A percentile compares a stretch with the other conserved stretches of the same genome.
Conservation (phyloP, 352 stramenopile genomes). For the Phytophthora cactorum region DNA sequence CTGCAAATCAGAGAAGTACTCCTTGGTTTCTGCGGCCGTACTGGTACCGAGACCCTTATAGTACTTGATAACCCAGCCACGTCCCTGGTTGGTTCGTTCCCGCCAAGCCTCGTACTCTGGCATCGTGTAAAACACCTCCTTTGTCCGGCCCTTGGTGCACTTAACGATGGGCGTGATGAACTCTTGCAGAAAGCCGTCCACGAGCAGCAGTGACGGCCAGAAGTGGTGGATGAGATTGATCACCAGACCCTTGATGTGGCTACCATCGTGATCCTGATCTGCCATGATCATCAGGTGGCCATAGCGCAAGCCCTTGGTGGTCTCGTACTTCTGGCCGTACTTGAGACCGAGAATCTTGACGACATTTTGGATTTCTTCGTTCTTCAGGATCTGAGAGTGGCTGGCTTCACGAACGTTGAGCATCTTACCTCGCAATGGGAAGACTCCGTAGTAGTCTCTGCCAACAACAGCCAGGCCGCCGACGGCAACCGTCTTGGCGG, state of each 20-base stretch:
- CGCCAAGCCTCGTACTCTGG: conserved; percentile 97
- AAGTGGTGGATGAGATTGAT: conserved; percentile 99
- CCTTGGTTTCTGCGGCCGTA: conserved; percentile 95
- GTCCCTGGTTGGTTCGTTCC: conserved; percentile 85
- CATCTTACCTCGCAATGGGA: conserved; percentile 97
- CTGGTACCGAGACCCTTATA: conserved; percentile 99
- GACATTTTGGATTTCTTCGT: conserved; percentile 97
- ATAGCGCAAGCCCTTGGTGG: conserved; percentile 92
- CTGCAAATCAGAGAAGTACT: conserved; percentile 97
- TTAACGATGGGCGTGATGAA: conserved; percentile 99
- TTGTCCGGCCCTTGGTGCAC: conserved; percentile 89
- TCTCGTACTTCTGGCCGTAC: conserved; percentile 94
- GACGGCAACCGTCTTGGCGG: conserved; percentile 97
- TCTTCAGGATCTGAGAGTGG: conserved; percentile 96
- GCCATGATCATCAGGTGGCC: conserved; percentile 99
- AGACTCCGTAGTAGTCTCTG: conserved; percentile 97
- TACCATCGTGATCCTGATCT: conserved; percentile 99
- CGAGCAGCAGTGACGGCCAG: conserved; percentile 96
- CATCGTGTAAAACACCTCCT: conserved; percentile 97
- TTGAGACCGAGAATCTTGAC: conserved; percentile 98
- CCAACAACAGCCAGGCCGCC: conserved; percentile 96
- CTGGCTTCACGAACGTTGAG: conserved; percentile 99
- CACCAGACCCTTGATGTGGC: conserved; percentile 98
- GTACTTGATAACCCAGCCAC: conserved; percentile 98
- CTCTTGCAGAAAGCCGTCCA: conserved; percentile 92